These are phyloP conservation scores for Vitis hybrid DNA, from an alignment of 177 flowering plant species.

Conservation along the genomic window DNA sequence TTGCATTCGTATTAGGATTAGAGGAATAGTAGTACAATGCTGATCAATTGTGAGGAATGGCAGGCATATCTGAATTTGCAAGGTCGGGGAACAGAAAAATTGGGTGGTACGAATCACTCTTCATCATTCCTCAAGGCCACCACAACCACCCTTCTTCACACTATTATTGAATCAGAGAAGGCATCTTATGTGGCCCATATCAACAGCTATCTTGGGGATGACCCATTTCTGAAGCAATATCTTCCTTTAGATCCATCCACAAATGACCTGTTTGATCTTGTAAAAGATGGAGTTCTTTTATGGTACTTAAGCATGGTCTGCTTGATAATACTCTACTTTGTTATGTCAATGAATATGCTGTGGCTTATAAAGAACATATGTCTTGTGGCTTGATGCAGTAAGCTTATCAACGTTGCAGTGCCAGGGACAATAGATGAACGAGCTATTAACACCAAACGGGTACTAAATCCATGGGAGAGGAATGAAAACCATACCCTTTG, in stretches of 20 bases:
- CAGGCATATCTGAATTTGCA: constrained; percentile 67
- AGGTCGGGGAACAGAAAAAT: constrained; percentile 49
- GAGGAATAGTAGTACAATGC: constrained; percentile 1
- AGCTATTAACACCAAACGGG: constrained; percentile 80
- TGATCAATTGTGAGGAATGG: constrained; percentile 14
- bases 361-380: constrained; percentile 9
- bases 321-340: constrained; percentile 5
- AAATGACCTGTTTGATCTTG: constrained; percentile 66
- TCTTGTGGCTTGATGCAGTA: constrained; percentile 46
- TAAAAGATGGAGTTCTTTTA: constrained; percentile 80
- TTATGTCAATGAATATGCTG: background rate
- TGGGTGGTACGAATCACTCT: constrained; percentile 49
- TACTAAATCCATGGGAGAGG: constrained; percentile 93
- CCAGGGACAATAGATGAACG: constrained; percentile 96
- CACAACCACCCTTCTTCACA: constrained; percentile 75
- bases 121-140: constrained; percentile 75
- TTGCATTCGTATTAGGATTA: background rate
- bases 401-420: constrained; percentile 91
- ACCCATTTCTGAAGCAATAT: constrained; percentile 64
- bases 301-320: constrained; percentile 41
- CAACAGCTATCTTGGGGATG: constrained; percentile 77
- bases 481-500: constrained; percentile 95
- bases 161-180: constrained; percentile 71
- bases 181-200: constrained; percentile 73
- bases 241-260: constrained; percentile 73